Conservation (phyloP, 2,329 filamentous ascomycete species). For the Cladophialophora exuberans region DNA sequence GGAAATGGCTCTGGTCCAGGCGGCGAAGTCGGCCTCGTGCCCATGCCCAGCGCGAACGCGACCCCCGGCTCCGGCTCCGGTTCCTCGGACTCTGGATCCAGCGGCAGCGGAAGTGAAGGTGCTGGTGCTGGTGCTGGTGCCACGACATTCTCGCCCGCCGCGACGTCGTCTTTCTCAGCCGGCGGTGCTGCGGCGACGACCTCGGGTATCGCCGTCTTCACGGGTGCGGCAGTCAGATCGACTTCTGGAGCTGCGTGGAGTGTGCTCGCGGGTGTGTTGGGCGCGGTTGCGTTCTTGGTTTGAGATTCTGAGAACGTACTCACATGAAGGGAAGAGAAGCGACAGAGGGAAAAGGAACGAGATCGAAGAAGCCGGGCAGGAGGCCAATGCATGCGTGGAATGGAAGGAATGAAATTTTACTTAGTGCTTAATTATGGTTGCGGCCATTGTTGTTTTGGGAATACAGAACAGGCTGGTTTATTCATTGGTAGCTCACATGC, state of each 20-base stretch:
- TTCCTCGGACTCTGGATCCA: background rate
- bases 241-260: conserved; percentile 35
- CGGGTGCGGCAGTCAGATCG: conserved; percentile 37
- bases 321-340: background rate
- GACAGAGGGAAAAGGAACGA: no score
- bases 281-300: conserved; percentile 26
- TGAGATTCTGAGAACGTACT: conserved; percentile 13
- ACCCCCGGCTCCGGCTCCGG: conserved; percentile 7
- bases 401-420: no score
- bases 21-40: conserved; percentile 23
- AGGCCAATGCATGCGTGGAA: no score
- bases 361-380: no score
- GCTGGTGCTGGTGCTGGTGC: background rate
- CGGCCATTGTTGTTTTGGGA: no score
- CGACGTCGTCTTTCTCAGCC: background rate
- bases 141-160: conserved; percentile 5
- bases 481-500: no score
- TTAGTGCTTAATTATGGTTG: no score
- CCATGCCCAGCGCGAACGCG: conserved; percentile 11
- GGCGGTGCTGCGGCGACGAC: background rate
- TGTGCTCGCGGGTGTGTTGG: conserved; percentile 23
- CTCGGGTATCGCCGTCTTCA: conserved; percentile 39
- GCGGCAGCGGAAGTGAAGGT: background rate
- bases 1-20: background rate
- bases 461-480: no score